phyloP scores from a whole-genome alignment of 1,139 yeast genomes.

The Pichia sp. region DNA sequence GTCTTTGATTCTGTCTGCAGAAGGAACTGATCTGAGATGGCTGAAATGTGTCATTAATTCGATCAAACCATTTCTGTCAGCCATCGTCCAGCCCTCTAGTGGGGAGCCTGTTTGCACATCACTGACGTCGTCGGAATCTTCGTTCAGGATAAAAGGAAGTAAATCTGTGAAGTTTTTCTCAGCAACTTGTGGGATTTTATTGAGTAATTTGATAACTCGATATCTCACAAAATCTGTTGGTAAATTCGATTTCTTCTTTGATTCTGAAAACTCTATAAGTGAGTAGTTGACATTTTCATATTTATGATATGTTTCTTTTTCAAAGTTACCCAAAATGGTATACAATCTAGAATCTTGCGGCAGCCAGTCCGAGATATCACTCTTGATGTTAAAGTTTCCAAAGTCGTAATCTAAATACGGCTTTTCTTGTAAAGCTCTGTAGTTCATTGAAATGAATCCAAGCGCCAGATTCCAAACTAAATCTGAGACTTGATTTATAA shows the following conservation, averaged over 20 bases:
- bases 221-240: slow-evolving; percentile 43
- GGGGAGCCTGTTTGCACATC: slow-evolving; percentile 21
- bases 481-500: slow-evolving; percentile 42
- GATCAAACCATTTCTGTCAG: slow-evolving; percentile 59
- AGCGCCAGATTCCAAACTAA: slow-evolving; percentile 56
- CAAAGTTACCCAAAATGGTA: slow-evolving; percentile 29
- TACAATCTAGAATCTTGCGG: slow-evolving; percentile 36
- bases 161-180: slow-evolving; percentile 56
- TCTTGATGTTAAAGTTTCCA: slow-evolving; percentile 11
- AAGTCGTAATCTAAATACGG: slow-evolving; percentile 21
- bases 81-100: slow-evolving; percentile 50
- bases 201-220: slow-evolving; percentile 49
- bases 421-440: slow-evolving; percentile 22
- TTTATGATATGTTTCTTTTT: slow-evolving; percentile 29
- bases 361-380: slow-evolving; percentile 25
- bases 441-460: slow-evolving; percentile 40
- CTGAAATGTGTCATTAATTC: slow-evolving; percentile 63
- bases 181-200: slow-evolving; percentile 58
- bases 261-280: slow-evolving; percentile 37
- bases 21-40: slow-evolving; percentile 52
- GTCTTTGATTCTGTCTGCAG: slow-evolving; percentile 50
- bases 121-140: slow-evolving; percentile 27
- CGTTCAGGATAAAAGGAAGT: slow-evolving; percentile 52
- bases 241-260: slow-evolving; percentile 34
- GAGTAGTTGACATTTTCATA: slow-evolving; percentile 34